Evolutionary conservation across 192 early-diverging fungal species (phyloP), one percentile per base, ranked within the genome.

Genomic region (Nowakowskiella sp.): DNA sequence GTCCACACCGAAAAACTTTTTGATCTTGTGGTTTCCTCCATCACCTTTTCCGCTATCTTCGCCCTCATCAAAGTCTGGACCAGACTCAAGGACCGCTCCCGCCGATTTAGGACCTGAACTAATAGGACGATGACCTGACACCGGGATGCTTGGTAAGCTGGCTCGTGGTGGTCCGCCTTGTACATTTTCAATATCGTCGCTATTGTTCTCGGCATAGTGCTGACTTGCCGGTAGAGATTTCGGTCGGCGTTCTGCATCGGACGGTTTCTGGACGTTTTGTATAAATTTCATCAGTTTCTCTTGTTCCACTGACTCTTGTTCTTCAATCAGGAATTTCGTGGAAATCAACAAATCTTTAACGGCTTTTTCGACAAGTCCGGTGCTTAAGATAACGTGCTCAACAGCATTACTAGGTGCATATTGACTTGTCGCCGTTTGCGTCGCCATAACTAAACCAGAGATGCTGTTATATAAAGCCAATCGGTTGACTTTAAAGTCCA

Each of bases 1-100:
- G 31, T 81, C 78, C 24, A 75, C 79, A 19, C 79, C 79, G 57
- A 83, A 69, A 57, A 83, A 79, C n/a, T n/a, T n/a, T n/a, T n/a
- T n/a, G n/a, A 77, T 51, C 39, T 82, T 82, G 6, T 61, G n/a
- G n/a, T n/a, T n/a, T n/a, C n/a, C n/a, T n/a, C n/a, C n/a, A n/a
- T n/a, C n/a, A n/a, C n/a, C n/a, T n/a, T n/a, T n/a, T n/a, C n/a
- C n/a, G n/a, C n/a, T n/a, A n/a, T n/a, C n/a, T n/a, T n/a, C n/a
- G n/a, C n/a, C n/a, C n/a, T n/a, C n/a, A n/a, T n/a, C n/a, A n/a
- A n/a, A n/a, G n/a, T n/a, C n/a, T n/a, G n/a, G n/a, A n/a, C n/a
- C n/a, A n/a, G n/a, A n/a, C n/a, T n/a, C n/a, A n/a, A n/a, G n/a
- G n/a, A n/a, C n/a, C n/a, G n/a, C n/a, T n/a, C n/a, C n/a, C n/a